Conservation (phyloP, 2,329 filamentous ascomycete species). For the Xylariaceae sp. region DNA sequence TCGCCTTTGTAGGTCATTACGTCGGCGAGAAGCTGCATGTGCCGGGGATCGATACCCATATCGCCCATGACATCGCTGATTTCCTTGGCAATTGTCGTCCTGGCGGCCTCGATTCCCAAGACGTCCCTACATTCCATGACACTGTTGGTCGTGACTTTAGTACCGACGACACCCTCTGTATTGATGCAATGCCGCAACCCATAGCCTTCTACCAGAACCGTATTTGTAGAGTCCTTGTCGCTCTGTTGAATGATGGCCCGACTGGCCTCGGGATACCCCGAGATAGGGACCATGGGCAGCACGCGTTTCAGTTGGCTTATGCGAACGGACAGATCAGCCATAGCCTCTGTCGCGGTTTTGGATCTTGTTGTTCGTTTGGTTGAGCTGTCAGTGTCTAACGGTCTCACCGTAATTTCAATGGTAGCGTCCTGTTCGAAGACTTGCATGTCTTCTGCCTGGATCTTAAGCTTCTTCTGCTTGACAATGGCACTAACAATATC, state of each 20-base stretch:
- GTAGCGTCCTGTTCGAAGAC: constrained; percentile 48
- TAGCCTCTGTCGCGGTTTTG: constrained; percentile 46
- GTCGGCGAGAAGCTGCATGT: constrained; percentile 95
- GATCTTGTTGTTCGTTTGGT: constrained; percentile 43
- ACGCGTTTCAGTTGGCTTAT: constrained; percentile 80
- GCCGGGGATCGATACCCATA: constrained; percentile 94
- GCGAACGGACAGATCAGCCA: constrained; percentile 64
- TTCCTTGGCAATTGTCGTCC: constrained; percentile 81
- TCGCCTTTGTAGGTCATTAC: constrained; percentile 99
- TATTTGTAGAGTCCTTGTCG: constrained; percentile 41
- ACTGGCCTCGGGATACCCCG: constrained; percentile 78
- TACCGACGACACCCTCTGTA: constrained; percentile 82
- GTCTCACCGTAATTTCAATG: constrained; percentile 68
- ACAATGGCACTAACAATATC: constrained; percentile 75
- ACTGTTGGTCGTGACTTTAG: constrained; percentile 69
- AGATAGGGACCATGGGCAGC: constrained; percentile 78
- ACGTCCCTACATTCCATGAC: constrained; percentile 85
- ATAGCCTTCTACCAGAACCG: constrained; percentile 89
- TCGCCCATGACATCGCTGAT: constrained; percentile 84
- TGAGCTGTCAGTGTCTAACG: constrained; percentile 45
- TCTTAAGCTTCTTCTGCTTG: constrained; percentile 76
- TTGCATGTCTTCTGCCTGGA: constrained; percentile 59
- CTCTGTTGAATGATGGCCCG: constrained; percentile 73
- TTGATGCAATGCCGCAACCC: constrained; percentile 86
- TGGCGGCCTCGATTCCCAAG: constrained; percentile 90